Conservation (phyloP, 371 early-diverging fungal genomes). For the Mucor saturninus region DNA sequence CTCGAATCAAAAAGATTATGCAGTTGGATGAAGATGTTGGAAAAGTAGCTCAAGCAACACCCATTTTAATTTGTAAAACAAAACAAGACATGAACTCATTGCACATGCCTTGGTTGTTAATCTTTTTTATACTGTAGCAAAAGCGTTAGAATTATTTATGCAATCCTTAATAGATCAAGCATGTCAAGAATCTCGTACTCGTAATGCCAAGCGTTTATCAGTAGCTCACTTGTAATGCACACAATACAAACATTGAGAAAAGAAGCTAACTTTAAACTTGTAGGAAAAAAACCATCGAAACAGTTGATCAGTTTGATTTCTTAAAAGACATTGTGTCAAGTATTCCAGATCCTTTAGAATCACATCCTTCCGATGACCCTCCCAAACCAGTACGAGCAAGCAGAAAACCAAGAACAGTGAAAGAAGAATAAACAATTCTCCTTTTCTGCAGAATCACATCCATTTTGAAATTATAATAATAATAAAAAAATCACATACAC, state of each 20-base stretch:
- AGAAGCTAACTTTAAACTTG: background rate
- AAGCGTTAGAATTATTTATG: conserved; percentile 95
- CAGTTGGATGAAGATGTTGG: conserved; percentile 99
- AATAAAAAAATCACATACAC: too few species aligned
- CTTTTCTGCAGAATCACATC: background rate
- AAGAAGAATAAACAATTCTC: background rate
- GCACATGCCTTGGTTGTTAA: background rate
- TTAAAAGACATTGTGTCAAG: conserved; percentile 86
- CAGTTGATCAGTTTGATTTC: conserved; percentile 92
- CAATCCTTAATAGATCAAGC: conserved; percentile 88
- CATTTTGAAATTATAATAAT: too few species aligned
- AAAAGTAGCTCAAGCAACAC: conserved; percentile 98
- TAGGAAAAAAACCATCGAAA: conserved; percentile 87
- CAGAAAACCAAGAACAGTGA: conserved; percentile 26
- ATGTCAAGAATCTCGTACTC: conserved; percentile 77
- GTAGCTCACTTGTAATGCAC: conserved; percentile 81
- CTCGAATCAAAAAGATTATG: conserved; percentile 99
- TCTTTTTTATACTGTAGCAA: conserved; percentile 58
- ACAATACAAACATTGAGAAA: background rate
- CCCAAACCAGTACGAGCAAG: conserved; percentile 28
- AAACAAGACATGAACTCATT: too few species aligned
- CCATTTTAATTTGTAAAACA: conserved; percentile 90
- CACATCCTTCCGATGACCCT: conserved; percentile 18
- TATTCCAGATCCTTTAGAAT: conserved; percentile 79
- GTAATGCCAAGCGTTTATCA: conserved; percentile 84